A percentile compares a stretch with the other conserved stretches of the same genome.
phyloP scores from a whole-genome alignment of 768 basidiomycete species.

The Antrodiella citrinella region DNA sequence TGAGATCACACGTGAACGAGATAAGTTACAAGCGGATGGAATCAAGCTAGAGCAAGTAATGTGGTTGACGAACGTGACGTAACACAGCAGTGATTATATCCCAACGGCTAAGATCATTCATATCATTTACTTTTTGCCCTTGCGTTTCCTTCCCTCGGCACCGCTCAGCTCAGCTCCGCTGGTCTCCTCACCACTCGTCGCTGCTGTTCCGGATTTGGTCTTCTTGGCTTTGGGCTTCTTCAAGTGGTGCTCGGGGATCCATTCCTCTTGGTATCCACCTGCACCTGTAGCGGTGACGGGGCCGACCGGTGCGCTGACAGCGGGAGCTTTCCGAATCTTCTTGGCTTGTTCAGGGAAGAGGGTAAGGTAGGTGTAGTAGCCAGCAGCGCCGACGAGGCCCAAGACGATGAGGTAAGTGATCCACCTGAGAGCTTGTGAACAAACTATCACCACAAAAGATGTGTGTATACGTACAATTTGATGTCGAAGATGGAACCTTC shows the following conservation, averaged over 20 bases:
- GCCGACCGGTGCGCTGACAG: slow-evolving; percentile 47
- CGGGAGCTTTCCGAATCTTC: slow-evolving; percentile 42
- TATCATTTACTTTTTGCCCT: slow-evolving; percentile 46
- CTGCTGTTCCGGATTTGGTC: slow-evolving; percentile 48
- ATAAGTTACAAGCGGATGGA: background rate
- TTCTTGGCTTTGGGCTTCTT: slow-evolving; percentile 54
- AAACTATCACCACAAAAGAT: slow-evolving; percentile 14
- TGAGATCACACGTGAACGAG: background rate
- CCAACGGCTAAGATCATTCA: no score
- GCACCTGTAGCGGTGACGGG: slow-evolving; percentile 57
- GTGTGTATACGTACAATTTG: slow-evolving; percentile 52
- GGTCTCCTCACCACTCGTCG: slow-evolving; percentile 56
- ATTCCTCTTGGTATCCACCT: slow-evolving; percentile 77
- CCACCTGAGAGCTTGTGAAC: slow-evolving; percentile 34
- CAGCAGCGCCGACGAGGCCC: slow-evolving; percentile 51
- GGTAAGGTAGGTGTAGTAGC: slow-evolving; percentile 57
- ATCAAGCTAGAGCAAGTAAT: background rate
- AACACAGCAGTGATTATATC: slow-evolving; percentile 7
- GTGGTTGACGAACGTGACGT: no score
- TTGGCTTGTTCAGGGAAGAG: slow-evolving; percentile 62
- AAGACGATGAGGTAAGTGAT: slow-evolving; percentile 66
- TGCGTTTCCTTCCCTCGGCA: slow-evolving; percentile 40
- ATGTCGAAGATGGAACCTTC: slow-evolving; percentile 70
- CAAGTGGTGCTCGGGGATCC: slow-evolving; percentile 88
- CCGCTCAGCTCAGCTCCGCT: slow-evolving; percentile 35